Evolutionary conservation across 495 filamentous ascomycete species (phyloP).

Genomic region (Polyplosphaeria fusca): DNA sequence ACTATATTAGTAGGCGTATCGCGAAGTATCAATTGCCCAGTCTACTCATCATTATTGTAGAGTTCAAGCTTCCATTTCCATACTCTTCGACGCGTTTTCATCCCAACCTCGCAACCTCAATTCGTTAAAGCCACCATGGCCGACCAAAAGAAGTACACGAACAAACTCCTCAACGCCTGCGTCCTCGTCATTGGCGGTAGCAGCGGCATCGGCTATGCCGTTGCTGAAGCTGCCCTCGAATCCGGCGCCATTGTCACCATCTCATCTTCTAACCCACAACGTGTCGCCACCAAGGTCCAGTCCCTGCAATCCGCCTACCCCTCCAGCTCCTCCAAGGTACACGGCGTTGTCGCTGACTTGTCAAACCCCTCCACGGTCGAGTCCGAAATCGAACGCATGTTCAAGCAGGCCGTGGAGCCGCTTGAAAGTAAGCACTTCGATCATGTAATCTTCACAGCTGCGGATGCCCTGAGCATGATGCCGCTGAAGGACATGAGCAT

Average conservation of each 20-base stretch:
- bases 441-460: constrained; percentile 42
- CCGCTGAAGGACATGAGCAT: constrained; percentile 17
- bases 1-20: too few relatives aligned
- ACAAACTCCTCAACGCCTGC: constrained; percentile 24
- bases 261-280: constrained; percentile 37
- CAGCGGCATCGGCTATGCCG: constrained; percentile 39
- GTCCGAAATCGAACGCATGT: constrained; percentile 29
- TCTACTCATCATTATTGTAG: too few relatives aligned
- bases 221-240: constrained; percentile 42
- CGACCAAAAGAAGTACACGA: constrained; percentile 30
- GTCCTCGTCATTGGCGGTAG: constrained; percentile 36
- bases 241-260: constrained; percentile 34
- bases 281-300: constrained; percentile 31
- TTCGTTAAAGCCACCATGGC: too few relatives aligned
- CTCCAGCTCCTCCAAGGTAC: constrained; percentile 20
- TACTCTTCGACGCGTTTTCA: too few relatives aligned
- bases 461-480: constrained; percentile 32
- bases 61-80: too few relatives aligned
- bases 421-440: constrained; percentile 29
- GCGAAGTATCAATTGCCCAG: too few relatives aligned
- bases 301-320: constrained; percentile 36
- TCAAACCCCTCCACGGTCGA: constrained; percentile 34
- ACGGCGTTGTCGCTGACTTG: constrained; percentile 34
- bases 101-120: too few relatives aligned
- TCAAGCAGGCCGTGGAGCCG: constrained; percentile 27